Base-by-base conservation (phyloP, 495 filamentous ascomycete genomes). In the Extremus antarcticus region DNA sequence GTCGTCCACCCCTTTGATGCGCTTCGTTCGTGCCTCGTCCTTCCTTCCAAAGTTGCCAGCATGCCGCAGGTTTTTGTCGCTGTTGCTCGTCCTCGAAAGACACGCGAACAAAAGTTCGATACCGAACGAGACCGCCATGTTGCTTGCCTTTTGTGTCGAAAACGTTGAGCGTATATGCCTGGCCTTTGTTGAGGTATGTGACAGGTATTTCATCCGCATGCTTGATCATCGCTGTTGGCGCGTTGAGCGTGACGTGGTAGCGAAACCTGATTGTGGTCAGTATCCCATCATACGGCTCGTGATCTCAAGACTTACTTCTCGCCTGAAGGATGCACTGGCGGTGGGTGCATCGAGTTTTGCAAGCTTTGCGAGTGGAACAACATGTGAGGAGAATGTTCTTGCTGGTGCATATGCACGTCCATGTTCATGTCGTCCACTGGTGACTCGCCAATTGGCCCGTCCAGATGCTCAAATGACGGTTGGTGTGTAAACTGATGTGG, bases 1-100 rank as follows among this genome's bases (percentile, higher is more conserved):
- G 75, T 61, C 86, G 87, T 15, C 88, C 88, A 38, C 85, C 88
- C 47, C 90, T 75, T 64, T 94, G 87, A 61, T 95, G 88, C 1
- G 90, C 87, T 72, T 95, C 88, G 56, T 84, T 94, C 0, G 81
- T 84, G 2, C 91, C 90, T 38, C 91, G 78, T 0, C 89, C 88
- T 66, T 95, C 90, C 64, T 96, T 95, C 92, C 92, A 98, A 17
- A 97, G 66, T 58, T 89, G 88, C 92, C 92, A 98, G 69, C 87
- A 95, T 11, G 84, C 74, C 21, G 79, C 82, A 0, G 92, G 90
- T 53, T 83, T 86, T 52, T 80, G 77, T 58, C 91, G 75, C 66
- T 97, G 91, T 59, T 91, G 82, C 54, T 94, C 86, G 52, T 96
- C 90, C 63, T 98, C 88, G 63, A 97, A 98, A 0, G 90, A 94